Evolutionary conservation across 2,329 filamentous ascomycete species (phyloP), one percentile per base, ranked within the genome.

Genomic region (Thyridium curvatum): DNA sequence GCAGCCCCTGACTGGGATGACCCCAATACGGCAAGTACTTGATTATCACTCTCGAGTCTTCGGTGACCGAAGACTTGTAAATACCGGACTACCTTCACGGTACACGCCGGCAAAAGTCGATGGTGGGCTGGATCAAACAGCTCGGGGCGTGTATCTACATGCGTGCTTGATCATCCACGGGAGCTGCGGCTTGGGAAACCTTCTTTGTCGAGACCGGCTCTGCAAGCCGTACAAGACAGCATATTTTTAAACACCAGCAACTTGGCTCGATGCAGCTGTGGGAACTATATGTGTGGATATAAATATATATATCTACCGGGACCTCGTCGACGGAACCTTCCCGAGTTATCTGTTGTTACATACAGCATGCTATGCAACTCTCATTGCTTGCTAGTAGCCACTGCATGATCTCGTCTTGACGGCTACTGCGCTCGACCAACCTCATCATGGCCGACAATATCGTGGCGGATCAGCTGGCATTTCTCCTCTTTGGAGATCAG

Each of bases 401-500:
- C 45, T 44, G 43, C 41, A 52, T 48, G 50, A 26, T 26, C 21
- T 26, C 21, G 21, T 48, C 21, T 26, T 10, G 6, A 26, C 21
- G 21, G 21, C 21, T 26, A 6, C 21, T 26, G 10, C 21, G 21
- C 21, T 26, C 21, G 21, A 45, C 53, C 48, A 48, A 45, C 38
- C 38, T 31, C 56, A 62, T 45, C 44, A 71, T 70, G 67, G 63
- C 60, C 52, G 58, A 65, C 58, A 59, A 67, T 55, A 62, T 45
- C 44, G 70, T 70, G 67, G 63, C 60, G 52, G 58, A 65, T 58
- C 59, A 67, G 54, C 62, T 72, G 58, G 64, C 66, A 38, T 74
- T 71, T 56, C 72, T 83, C 58, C 73, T 85, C 45, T 84, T 85
- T 55, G 81, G 81, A 64, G 82, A 86, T 55, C 82, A 86, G 62